A percentile compares a stretch with the other conserved stretches of the same genome.
These are phyloP conservation scores for Thecaphora thlaspeos DNA, from an alignment of 1,284 basidiomycete genomes.

Conservation along the genomic window DNA sequence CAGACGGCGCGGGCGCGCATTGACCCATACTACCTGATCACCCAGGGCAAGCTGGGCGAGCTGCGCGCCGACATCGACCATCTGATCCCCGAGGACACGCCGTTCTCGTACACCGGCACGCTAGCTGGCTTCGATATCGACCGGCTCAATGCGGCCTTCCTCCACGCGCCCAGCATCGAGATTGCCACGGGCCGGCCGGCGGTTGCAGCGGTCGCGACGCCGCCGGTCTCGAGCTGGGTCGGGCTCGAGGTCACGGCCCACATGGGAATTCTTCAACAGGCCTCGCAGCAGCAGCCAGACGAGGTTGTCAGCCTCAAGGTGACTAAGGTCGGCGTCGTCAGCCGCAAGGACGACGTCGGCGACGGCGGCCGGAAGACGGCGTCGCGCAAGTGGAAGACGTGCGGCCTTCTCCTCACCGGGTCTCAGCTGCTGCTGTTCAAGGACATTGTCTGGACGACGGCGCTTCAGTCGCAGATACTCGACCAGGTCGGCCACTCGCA, in stretches of 20 bases:
- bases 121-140: conserved; percentile 24
- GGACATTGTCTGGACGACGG: conserved; percentile 69
- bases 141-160: conserved; percentile 34
- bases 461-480: conserved; percentile 64
- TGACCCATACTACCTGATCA: conserved; percentile 89
- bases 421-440: conserved; percentile 91
- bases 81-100: conserved; percentile 40
- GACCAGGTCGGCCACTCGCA: conserved; percentile 41
- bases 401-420: conserved; percentile 80
- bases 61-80: conserved; percentile 61
- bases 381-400: conserved; percentile 83
- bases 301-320: conserved; percentile 66
- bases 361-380: conserved; percentile 74
- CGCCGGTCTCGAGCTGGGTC: not conserved
- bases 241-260: not conserved
- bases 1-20: conserved; percentile 65
- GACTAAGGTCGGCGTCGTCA: conserved; percentile 77
- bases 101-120: conserved; percentile 41
- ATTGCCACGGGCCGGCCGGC: conserved; percentile 27
- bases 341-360: conserved; percentile 71
- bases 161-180: conserved; percentile 48
- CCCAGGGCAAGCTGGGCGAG: conserved; percentile 69
- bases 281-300: not conserved
- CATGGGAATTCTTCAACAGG: not conserved
- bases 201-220: not conserved